phyloP scores from a whole-genome alignment of 352 stramenopile species.

The Pilasporangium apinafurcum region DNA sequence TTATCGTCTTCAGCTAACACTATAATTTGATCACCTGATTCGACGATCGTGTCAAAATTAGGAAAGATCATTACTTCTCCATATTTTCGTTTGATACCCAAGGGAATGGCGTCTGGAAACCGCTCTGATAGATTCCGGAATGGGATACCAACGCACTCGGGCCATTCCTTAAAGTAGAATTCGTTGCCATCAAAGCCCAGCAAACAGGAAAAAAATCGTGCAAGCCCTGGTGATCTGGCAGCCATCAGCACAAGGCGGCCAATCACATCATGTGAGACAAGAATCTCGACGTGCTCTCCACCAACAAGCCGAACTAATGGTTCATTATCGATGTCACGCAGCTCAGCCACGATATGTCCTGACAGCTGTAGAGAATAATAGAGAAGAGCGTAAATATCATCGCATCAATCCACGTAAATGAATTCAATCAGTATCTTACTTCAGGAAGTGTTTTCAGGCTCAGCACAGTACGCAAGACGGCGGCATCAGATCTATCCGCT shows the following conservation, averaged over 20 bases:
- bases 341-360: slow-evolving; percentile 82
- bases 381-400: background rate
- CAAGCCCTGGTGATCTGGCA: slow-evolving; percentile 70
- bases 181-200: slow-evolving; percentile 86
- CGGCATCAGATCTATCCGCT: slow-evolving; percentile 76
- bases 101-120: slow-evolving; percentile 77
- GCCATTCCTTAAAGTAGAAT: slow-evolving; percentile 88
- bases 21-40: slow-evolving; percentile 64
- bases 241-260: slow-evolving; percentile 84
- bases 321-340: slow-evolving; percentile 87
- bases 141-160: slow-evolving; percentile 57
- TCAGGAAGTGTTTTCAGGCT: slow-evolving; percentile 71
- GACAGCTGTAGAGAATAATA: slow-evolving; percentile 17
- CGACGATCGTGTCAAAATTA: slow-evolving; percentile 15
- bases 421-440: slow-evolving; percentile 4
- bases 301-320: slow-evolving; percentile 72
- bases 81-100: slow-evolving; percentile 61
- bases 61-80: slow-evolving; percentile 65
- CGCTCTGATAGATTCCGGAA: slow-evolving; percentile 63
- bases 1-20: slow-evolving; percentile 87
- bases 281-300: slow-evolving; percentile 69
- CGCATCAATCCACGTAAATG: background rate
- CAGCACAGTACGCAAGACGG: slow-evolving; percentile 70
- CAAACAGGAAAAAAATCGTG: slow-evolving; percentile 54
- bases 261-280: slow-evolving; percentile 88